Evolutionary conservation across 1,284 basidiomycete species (phyloP).

Genomic region (Fomitiporia mediterranea): DNA sequence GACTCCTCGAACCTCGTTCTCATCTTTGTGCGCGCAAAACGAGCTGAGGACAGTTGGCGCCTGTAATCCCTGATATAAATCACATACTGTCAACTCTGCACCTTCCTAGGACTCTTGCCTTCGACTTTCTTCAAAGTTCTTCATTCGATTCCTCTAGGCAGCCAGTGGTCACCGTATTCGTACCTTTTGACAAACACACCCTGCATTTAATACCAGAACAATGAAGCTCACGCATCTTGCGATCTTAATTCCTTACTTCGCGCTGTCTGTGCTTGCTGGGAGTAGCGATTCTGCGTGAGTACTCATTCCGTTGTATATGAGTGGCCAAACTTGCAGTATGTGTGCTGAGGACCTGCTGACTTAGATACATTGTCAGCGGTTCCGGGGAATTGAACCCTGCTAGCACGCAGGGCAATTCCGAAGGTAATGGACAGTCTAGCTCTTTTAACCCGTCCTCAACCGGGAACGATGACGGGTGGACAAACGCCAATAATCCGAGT

Average conservation of each 20-base stretch:
- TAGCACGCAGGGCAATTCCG: too few species aligned
- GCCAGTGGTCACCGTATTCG: neutral
- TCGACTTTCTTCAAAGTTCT: neutral
- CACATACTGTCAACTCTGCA: too few species aligned
- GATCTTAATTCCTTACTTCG: neutral
- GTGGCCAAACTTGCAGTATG: neutral
- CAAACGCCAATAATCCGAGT: too few species aligned
- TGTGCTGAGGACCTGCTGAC: neutral
- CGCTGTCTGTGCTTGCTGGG: neutral
- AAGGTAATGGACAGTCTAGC: neutral
- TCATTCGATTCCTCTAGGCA: neutral
- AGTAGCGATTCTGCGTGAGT: neutral
- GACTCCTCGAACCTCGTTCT: too few species aligned
- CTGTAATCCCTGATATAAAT: too few species aligned
- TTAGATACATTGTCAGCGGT: neutral
- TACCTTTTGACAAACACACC: neutral
- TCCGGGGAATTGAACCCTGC: too few species aligned
- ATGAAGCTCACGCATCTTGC: slow-evolving; percentile 3
- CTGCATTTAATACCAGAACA: too few species aligned
- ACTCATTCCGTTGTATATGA: too few species aligned
- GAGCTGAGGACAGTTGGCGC: too few species aligned
- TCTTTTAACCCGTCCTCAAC: neutral
- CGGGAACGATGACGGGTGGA: too few species aligned
- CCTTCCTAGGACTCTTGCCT: neutral
- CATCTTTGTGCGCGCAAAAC: too few species aligned